A percentile compares a stretch with the other conserved stretches of the same genome.
These are phyloP conservation scores for Dothistroma septosporum DNA, from an alignment of 2,329 filamentous ascomycete species.

Conservation along the genomic window DNA sequence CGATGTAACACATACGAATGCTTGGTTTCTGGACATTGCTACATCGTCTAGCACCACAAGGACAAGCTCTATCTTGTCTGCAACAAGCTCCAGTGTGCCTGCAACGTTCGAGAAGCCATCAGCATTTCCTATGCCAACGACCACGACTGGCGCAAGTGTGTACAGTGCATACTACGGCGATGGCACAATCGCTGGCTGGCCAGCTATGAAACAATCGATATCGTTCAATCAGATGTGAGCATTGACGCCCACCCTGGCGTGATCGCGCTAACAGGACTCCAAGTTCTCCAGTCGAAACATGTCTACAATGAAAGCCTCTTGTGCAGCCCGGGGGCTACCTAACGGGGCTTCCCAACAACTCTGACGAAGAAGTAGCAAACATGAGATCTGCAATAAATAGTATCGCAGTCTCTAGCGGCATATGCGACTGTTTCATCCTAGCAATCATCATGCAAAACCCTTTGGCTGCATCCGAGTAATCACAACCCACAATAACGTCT, in stretches of 20 bases:
- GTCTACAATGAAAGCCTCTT: conserved; percentile 38
- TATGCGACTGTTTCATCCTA: conserved; percentile 43
- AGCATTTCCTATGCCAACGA: background rate
- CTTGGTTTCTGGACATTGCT: too few species aligned
- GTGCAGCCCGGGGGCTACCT: conserved; percentile 33
- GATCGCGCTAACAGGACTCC: background rate
- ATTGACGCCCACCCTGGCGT: background rate
- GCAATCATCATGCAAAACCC: conserved; percentile 45
- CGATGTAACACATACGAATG: too few species aligned
- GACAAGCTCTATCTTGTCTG: background rate
- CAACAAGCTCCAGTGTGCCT: background rate
- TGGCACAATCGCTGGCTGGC: conserved; percentile 39
- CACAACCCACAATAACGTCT: conserved; percentile 40
- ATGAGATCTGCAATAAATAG: conserved; percentile 37
- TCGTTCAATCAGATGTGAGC: conserved; percentile 34
- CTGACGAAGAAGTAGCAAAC: conserved; percentile 36
- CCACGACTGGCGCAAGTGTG: conserved; percentile 1
- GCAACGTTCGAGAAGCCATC: background rate
- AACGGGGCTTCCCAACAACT: too few species aligned
- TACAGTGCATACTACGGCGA: conserved; percentile 35
- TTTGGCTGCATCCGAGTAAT: conserved; percentile 46
- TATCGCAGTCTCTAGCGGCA: conserved; percentile 29
- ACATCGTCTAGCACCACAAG: background rate
- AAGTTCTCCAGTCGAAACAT: conserved; percentile 36
- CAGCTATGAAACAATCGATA: conserved; percentile 34